phyloP scores from a whole-genome alignment of 129 eudicot species.

The Saussurea involucrata region DNA sequence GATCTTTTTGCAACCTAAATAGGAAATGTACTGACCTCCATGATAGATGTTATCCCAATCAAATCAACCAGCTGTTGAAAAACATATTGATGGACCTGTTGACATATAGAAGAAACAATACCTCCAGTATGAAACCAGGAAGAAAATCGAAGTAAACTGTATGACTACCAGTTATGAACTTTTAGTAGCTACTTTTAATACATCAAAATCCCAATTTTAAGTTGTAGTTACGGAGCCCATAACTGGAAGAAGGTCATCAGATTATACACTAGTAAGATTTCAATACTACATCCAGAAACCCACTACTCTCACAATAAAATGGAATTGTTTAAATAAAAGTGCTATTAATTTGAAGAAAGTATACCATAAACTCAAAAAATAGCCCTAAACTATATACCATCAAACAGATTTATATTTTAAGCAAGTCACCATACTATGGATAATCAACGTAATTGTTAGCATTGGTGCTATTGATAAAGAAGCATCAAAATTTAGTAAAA shows the following conservation, averaged over 20 bases:
- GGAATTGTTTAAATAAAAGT: neutral
- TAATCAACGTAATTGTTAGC: neutral
- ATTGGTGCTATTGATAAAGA: neutral
- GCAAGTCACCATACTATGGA: neutral
- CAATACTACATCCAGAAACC: neutral
- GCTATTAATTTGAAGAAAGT: neutral
- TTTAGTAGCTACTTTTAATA: neutral
- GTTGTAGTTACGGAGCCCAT: neutral
- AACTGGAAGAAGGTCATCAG: neutral
- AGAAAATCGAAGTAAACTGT: neutral
- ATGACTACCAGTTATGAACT: neutral
- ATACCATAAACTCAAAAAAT: neutral
- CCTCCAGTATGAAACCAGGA: neutral
- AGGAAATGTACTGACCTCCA: constrained; percentile 51
- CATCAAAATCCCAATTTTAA: neutral
- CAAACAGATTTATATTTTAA: neutral
- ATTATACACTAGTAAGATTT: neutral
- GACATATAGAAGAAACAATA: neutral
- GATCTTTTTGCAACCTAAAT: neutral
- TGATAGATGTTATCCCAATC: constrained; percentile 79
- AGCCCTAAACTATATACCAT: neutral
- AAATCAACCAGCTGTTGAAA: constrained; percentile 67
- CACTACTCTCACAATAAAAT: neutral
- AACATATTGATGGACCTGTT: constrained; percentile 66
- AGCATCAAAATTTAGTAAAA: neutral